A percentile compares a stretch with the other conserved stretches of the same genome.
These are phyloP conservation scores for Parasarocladium wereldwijsianum DNA, from an alignment of 2,329 filamentous ascomycete species.

Conservation along the genomic window DNA sequence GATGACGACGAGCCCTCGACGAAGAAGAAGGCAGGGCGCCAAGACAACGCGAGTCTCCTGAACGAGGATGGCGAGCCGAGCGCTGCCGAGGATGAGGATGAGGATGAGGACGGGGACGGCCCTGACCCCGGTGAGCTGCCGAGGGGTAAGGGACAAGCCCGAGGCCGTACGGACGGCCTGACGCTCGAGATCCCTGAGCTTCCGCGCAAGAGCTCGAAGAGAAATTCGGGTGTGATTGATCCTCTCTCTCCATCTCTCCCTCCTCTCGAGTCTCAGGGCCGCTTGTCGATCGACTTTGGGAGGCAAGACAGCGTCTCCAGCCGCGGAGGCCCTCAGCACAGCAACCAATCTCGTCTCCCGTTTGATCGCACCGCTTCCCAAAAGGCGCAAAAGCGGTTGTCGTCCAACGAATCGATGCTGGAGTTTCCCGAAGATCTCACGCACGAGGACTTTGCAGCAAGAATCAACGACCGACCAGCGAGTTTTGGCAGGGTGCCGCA, in stretches of 20 bases:
- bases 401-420: constrained; percentile 34
- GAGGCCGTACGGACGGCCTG: constrained; percentile 23
- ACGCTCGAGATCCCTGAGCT: constrained; percentile 37
- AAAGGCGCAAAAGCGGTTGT: constrained; percentile 36
- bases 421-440: constrained; percentile 30
- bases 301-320: neutral
- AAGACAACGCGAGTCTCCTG: constrained; percentile 23
- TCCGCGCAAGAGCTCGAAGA: constrained; percentile 60
- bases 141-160: constrained; percentile 7
- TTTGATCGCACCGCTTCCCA: constrained; percentile 43
- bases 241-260: constrained; percentile 19
- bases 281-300: constrained; percentile 3
- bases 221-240: constrained; percentile 30
- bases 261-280: constrained; percentile 2
- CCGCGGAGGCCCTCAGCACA: constrained; percentile 2
- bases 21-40: constrained; percentile 13
- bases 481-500: constrained; percentile 43
- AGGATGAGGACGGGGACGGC: constrained; percentile 17
- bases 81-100: constrained; percentile 30
- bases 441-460: constrained; percentile 11
- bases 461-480: constrained; percentile 30
- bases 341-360: constrained; percentile 23
- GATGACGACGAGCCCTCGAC: constrained; percentile 31
- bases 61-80: constrained; percentile 30
- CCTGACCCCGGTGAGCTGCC: constrained; percentile 16